Evolutionary conservation across 345 rosid species (phyloP).

Genomic region (Syzygium oleosum): DNA sequence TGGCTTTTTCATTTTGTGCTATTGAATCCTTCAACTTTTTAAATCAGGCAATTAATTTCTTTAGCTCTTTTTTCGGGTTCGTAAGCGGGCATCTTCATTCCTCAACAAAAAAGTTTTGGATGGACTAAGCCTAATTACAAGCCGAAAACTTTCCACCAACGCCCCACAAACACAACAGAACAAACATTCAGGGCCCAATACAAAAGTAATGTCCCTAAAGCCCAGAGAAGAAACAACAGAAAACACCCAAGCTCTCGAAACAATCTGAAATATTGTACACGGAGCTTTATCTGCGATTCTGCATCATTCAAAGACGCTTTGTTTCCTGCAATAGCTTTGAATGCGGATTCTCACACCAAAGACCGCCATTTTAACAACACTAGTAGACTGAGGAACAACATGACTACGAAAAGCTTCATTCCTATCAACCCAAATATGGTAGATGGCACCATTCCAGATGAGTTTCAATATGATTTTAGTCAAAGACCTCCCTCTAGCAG

Average conservation of each 20-base stretch:
- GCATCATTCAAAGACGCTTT: neutral
- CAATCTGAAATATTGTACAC: neutral
- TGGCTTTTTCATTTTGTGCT: neutral
- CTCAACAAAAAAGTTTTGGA: neutral
- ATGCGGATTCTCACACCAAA: neutral
- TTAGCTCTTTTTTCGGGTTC: neutral
- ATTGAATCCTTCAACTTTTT: neutral
- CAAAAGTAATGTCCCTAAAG: neutral
- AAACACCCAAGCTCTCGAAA: accelerated
- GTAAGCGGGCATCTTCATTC: neutral
- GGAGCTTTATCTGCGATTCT: neutral
- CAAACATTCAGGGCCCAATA: neutral
- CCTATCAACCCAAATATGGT: neutral
- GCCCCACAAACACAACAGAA: neutral
- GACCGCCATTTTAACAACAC: neutral
- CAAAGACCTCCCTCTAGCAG: neutral
- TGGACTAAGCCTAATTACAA: neutral
- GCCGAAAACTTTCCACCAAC: neutral
- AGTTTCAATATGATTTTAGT: neutral
- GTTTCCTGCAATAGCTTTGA: neutral
- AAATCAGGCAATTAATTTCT: neutral
- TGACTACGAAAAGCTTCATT: neutral
- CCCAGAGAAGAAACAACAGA: neutral
- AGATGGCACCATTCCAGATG: neutral
- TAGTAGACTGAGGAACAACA: no score